These are phyloP conservation scores for Rhodotorula taiwanensis DNA, from an alignment of 768 basidiomycete species.

Conservation along the genomic window DNA sequence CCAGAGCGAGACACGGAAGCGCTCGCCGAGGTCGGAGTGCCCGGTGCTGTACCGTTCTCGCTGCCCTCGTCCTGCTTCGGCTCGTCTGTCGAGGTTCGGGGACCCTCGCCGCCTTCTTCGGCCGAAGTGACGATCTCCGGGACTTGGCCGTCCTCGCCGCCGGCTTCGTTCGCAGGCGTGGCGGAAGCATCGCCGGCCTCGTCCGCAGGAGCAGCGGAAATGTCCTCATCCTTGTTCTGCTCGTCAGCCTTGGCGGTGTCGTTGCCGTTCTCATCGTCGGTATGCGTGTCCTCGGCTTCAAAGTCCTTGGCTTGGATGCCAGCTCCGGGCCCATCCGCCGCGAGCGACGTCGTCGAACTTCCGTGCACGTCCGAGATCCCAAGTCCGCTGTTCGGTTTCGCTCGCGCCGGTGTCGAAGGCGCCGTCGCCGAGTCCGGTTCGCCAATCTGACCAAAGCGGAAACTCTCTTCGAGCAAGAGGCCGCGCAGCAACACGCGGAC, in stretches of 20 bases:
- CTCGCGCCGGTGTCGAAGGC: background rate
- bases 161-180: too few species aligned
- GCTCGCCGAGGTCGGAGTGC: background rate
- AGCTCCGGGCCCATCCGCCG: background rate
- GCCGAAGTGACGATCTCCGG: slow-evolving; percentile 18
- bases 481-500: slow-evolving; percentile 38
- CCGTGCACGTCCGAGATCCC: background rate
- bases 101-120: slow-evolving; percentile 48
- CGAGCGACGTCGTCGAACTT: background rate
- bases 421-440: background rate
- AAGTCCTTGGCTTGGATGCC: slow-evolving; percentile 21
- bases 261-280: slow-evolving; percentile 22
- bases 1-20: slow-evolving; percentile 12
- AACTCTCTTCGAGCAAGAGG: slow-evolving; percentile 39
- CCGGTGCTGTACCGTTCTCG: background rate
- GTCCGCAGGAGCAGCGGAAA: too few species aligned
- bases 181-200: too few species aligned
- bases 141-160: too few species aligned
- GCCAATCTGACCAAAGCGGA: slow-evolving; percentile 28
- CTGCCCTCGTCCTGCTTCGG: too few species aligned
- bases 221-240: slow-evolving; percentile 63
- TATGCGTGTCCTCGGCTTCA: slow-evolving; percentile 25
- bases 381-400: background rate
- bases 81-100: too few species aligned
- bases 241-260: slow-evolving; percentile 48